Evolutionary conservation across 2,329 filamentous ascomycete genomes (phyloP).

Genomic region (Aspergillus carbonarius): DNA sequence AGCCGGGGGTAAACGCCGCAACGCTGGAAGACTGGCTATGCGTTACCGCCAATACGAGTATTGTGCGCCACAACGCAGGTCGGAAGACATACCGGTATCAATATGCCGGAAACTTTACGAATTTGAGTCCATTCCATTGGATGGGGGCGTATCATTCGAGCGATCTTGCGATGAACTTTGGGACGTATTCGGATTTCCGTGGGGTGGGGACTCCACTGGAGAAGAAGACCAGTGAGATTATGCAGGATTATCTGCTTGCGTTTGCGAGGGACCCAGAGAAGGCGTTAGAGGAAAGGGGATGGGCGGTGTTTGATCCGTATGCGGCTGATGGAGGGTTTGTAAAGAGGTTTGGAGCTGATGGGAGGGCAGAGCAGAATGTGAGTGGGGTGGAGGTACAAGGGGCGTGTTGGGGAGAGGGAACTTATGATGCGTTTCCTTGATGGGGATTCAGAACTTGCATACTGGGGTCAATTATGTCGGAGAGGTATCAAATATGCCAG

Average conservation of each 20-base stretch:
- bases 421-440: background rate
- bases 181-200: background rate
- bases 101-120: background rate
- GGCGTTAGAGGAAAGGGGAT: background rate
- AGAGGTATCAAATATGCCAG: too few species aligned
- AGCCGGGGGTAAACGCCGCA: background rate
- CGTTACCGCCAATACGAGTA: background rate
- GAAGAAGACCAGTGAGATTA: background rate
- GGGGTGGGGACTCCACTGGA: background rate
- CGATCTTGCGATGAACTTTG: background rate
- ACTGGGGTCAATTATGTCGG: too few species aligned
- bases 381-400: background rate
- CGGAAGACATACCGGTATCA: background rate
- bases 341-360: background rate
- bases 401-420: background rate
- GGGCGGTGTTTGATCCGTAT: background rate
- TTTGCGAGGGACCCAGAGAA: background rate
- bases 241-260: slow-evolving; percentile 1
- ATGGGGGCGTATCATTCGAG: slow-evolving; percentile 1
- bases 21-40: background rate
- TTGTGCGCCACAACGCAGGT: background rate
- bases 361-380: background rate
- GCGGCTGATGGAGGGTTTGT: background rate
- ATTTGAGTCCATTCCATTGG: background rate
- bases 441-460: too few species aligned